phyloP scores from a whole-genome alignment of 257 asterid genomes.

The Solanum stenotomum region DNA sequence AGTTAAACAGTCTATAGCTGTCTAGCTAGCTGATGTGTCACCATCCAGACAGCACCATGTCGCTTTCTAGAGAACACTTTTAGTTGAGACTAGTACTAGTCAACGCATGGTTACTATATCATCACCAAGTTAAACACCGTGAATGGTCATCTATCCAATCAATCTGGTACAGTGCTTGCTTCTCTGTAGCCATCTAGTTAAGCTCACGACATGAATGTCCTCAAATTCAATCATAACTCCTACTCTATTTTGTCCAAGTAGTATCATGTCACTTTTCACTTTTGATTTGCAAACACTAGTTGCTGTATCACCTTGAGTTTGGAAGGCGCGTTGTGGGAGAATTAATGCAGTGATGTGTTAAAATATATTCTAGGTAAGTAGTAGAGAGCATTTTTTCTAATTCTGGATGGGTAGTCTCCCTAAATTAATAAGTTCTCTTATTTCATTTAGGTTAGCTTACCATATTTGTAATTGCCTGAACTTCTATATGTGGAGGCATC shows the following conservation, averaged over 20 bases:
- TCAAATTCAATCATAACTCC: not conserved
- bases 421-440: not conserved
- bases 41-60: not conserved
- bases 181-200: not conserved
- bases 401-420: not conserved
- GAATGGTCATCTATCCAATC: not conserved
- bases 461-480: not conserved
- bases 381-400: not conserved
- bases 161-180: not conserved
- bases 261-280: not conserved
- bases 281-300: not conserved
- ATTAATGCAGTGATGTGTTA: not conserved
- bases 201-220: not conserved
- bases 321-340: not conserved
- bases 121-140: not conserved
- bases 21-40: not conserved
- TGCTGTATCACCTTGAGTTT: not conserved
- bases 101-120: not conserved
- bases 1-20: not conserved
- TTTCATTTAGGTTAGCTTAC: not conserved
- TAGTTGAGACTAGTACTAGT: not conserved
- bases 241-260: not conserved
- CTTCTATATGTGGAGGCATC: not conserved
- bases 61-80: not conserved
- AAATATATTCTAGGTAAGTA: not conserved